Percentiles rank a stretch among this genome's conserved stretches.
Evolutionary conservation across 1,139 yeast genomes (phyloP).

Genomic region (Pichia sp.): DNA sequence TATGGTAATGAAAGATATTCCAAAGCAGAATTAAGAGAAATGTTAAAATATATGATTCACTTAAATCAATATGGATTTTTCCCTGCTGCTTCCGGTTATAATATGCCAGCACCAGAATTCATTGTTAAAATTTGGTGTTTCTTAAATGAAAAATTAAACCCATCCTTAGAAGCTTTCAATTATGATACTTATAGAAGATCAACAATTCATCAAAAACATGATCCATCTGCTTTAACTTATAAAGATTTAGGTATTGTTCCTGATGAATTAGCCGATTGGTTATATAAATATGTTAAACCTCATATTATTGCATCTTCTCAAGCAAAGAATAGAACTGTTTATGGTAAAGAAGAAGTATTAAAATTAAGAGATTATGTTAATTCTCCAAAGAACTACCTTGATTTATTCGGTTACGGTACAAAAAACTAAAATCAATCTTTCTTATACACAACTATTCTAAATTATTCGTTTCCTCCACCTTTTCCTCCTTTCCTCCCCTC

Average conservation of each 20-base stretch:
- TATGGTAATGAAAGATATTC: slow-evolving; percentile 65
- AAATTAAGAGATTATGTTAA: slow-evolving; percentile 32
- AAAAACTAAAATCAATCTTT: slow-evolving; percentile 5
- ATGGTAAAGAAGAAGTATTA: slow-evolving; percentile 30
- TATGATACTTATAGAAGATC: slow-evolving; percentile 77
- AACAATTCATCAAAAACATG: slow-evolving; percentile 60
- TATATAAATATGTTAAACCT: slow-evolving; percentile 53
- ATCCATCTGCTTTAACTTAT: slow-evolving; percentile 58
- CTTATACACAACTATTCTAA: background rate
- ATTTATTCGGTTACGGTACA: slow-evolving; percentile 24
- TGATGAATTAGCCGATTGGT: slow-evolving; percentile 61
- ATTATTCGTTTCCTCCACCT: slow-evolving; percentile 2
- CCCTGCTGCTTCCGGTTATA: slow-evolving; percentile 47
- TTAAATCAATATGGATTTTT: slow-evolving; percentile 44
- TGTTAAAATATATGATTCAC: slow-evolving; percentile 44
- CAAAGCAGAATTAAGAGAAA: slow-evolving; percentile 60
- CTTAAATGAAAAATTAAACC: slow-evolving; percentile 41
- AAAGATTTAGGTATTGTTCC: slow-evolving; percentile 69
- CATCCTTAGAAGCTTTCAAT: slow-evolving; percentile 60
- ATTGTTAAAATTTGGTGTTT: slow-evolving; percentile 25
- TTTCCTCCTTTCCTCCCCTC: background rate
- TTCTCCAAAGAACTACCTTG: slow-evolving; percentile 29
- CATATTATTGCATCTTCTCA: slow-evolving; percentile 31
- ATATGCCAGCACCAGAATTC: slow-evolving; percentile 49
- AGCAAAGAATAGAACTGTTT: slow-evolving; percentile 31